Evolutionary conservation across 2,329 filamentous ascomycete genomes (phyloP).

Genomic region (Penicillium sp.): DNA sequence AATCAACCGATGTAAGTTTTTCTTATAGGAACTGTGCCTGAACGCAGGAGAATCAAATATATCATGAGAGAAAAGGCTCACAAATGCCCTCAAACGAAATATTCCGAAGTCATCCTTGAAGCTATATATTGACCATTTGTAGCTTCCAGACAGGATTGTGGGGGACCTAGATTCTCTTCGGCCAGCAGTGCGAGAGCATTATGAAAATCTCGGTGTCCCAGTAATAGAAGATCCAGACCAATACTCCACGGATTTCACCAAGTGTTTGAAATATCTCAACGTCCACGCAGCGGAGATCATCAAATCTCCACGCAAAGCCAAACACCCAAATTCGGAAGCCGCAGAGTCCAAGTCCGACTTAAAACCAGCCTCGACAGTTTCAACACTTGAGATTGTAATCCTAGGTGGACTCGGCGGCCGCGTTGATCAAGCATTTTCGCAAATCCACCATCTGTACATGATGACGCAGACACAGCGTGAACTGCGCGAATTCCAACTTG

Average conservation of each 20-base stretch:
- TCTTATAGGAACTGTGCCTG: too few relatives aligned
- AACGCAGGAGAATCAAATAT: too few relatives aligned
- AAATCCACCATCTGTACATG: slow-evolving; percentile 80
- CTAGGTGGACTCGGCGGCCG: slow-evolving; percentile 86
- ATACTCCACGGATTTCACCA: slow-evolving; percentile 88
- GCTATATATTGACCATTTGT: slow-evolving; percentile 8
- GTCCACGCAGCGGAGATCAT: slow-evolving; percentile 33
- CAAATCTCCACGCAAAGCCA: slow-evolving; percentile 16
- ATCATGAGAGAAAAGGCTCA: too few relatives aligned
- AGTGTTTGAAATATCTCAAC: slow-evolving; percentile 70
- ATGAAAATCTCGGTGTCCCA: slow-evolving; percentile 61
- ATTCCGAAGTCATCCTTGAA: slow-evolving; percentile 27
- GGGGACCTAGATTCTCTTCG: slow-evolving; percentile 89
- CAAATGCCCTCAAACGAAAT: too few relatives aligned
- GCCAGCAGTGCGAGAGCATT: slow-evolving; percentile 67
- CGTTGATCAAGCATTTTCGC: slow-evolving; percentile 88
- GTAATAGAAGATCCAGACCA: slow-evolving; percentile 78
- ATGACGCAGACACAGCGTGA: slow-evolving; percentile 44
- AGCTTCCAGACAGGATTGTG: slow-evolving; percentile 71
- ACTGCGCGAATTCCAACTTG: slow-evolving; percentile 8
- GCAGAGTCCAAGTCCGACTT: not conserved
- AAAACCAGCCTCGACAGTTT: too few relatives aligned
- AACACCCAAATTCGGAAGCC: slow-evolving; percentile 1
- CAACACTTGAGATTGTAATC: slow-evolving; percentile 68
- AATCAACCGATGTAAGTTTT: slow-evolving; percentile 37